Evolutionary conservation across 495 filamentous ascomycete species (phyloP), one percentile per base, ranked within the genome.

Genomic region (Penicillium mononematosum): DNA sequence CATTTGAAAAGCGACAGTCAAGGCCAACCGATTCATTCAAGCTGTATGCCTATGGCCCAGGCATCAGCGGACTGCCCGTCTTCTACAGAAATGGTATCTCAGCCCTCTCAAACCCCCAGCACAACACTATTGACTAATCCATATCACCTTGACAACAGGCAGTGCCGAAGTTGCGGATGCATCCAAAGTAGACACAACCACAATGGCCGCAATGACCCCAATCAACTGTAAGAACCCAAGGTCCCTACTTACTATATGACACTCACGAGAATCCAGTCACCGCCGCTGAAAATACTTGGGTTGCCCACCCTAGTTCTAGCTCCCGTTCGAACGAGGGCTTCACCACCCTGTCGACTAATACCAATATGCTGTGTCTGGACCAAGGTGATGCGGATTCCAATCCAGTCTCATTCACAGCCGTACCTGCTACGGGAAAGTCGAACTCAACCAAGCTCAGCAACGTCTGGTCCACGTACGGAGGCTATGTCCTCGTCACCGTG

Each of bases 21-120:
- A 47, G 10, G 4, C 7, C 36, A n/a, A 39, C 50, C 19, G n/a
- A 14, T 16, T 16, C 36, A n/a, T 74, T 75, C 55, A 38, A n/a
- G 17, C 58, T 76, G 2, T 75, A 71, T 31, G 69, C 70, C 6
- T 76, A 71, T 25, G 69, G 70, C 14, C 56, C 60, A 9, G 59
- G 56, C 10, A 72, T 76, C 43, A 66, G 64, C 20, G 72, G 73
- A 16, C 58, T 73, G 20, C 64, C 68, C n/a, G 24, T 76, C 24
- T 72, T 68, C 50, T 74, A 70, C 17, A 58, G 53, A 25, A 61
- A 73, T 5, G 65, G 73, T 76, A 59, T 14, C 4, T 45, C 3
- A 31, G 19, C 5, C 36, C n/a, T 22, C 2, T 29, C 8, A 14
- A 42, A 32, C 27, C 7, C 16, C 22, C 9, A 19, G n/a, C 0